phyloP scores from a whole-genome alignment of 2,329 filamentous ascomycete genomes.

The Proliferodiscus dingleyae region DNA sequence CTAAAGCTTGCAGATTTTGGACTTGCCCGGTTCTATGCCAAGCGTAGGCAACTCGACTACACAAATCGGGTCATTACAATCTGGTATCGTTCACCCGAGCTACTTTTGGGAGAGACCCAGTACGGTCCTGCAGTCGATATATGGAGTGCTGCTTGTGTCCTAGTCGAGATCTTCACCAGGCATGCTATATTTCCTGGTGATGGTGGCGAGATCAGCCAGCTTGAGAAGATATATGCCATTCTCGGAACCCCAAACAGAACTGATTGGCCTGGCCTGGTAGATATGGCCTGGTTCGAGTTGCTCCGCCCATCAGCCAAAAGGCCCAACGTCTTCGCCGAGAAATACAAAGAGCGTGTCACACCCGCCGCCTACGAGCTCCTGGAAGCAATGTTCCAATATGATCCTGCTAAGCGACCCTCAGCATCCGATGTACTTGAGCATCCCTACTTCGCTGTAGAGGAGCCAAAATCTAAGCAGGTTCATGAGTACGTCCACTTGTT shows the following conservation, averaged over 20 bases:
- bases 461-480: constrained; percentile 71
- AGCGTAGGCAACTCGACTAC: constrained; percentile 86
- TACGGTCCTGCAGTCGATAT: constrained; percentile 90
- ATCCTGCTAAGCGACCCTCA: constrained; percentile 76
- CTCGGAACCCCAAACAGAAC: constrained; percentile 79
- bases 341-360: constrained; percentile 73
- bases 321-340: constrained; percentile 72
- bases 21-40: constrained; percentile 91
- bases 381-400: constrained; percentile 79
- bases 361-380: constrained; percentile 80
- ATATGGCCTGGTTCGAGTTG: constrained; percentile 96
- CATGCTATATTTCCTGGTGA: constrained; percentile 94
- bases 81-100: constrained; percentile 90
- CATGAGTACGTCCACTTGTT: constrained; percentile 59
- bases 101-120: constrained; percentile 84
- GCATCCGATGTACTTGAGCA: constrained; percentile 82
- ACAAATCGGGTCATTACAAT: constrained; percentile 99
- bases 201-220: constrained; percentile 89
- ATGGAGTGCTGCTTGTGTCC: constrained; percentile 95
- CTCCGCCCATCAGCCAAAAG: constrained; percentile 72
- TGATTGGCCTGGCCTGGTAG: constrained; percentile 85
- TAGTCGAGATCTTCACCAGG: constrained; percentile 92
- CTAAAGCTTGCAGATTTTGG: constrained; percentile 96
- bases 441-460: constrained; percentile 80
- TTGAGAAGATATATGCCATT: constrained; percentile 93